A percentile compares a stretch with the other conserved stretches of the same genome.
These are phyloP conservation scores for Phaeosphaeria sp. DNA, from an alignment of 2,329 filamentous ascomycete genomes.

Conservation along the genomic window DNA sequence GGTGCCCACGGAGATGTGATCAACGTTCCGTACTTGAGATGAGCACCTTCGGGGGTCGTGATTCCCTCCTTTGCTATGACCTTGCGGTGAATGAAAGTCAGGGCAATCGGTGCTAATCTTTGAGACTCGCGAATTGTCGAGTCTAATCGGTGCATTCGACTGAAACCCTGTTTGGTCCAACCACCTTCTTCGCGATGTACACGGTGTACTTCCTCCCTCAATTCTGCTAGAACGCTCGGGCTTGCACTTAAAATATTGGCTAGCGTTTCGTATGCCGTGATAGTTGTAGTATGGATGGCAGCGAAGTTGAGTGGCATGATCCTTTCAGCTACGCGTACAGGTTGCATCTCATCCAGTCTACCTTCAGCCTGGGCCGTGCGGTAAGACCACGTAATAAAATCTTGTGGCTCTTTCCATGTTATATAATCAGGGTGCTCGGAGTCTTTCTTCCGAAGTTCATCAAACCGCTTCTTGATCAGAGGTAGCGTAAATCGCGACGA, in stretches of 20 bases:
- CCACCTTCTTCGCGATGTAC: slow-evolving; percentile 43
- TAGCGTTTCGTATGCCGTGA: slow-evolving; percentile 56
- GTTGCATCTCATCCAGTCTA: slow-evolving; percentile 53
- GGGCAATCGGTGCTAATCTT: slow-evolving; percentile 56
- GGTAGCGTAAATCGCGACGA: slow-evolving; percentile 54
- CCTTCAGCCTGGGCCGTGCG: slow-evolving; percentile 57
- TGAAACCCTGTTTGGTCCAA: slow-evolving; percentile 58
- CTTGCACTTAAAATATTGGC: slow-evolving; percentile 26
- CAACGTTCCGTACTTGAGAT: slow-evolving; percentile 22
- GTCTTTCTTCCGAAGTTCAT: slow-evolving; percentile 53
- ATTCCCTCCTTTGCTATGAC: slow-evolving; percentile 74
- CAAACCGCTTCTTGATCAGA: slow-evolving; percentile 58
- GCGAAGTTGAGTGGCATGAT: slow-evolving; percentile 65
- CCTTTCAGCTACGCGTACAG: slow-evolving; percentile 57
- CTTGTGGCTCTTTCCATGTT: slow-evolving; percentile 56
- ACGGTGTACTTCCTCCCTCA: slow-evolving; percentile 54
- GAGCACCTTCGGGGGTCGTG: slow-evolving; percentile 72
- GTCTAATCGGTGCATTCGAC: slow-evolving; percentile 56
- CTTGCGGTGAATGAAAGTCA: slow-evolving; percentile 56
- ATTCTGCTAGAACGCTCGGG: slow-evolving; percentile 23
- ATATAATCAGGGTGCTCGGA: slow-evolving; percentile 52
- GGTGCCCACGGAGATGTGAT: slow-evolving; percentile 26
- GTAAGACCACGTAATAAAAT: slow-evolving; percentile 66
- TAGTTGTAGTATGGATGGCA: slow-evolving; percentile 64
- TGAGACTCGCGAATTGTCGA: slow-evolving; percentile 62